Conservation (phyloP, 768 basidiomycete genomes). For the Aureoboletus auriporus region DNA sequence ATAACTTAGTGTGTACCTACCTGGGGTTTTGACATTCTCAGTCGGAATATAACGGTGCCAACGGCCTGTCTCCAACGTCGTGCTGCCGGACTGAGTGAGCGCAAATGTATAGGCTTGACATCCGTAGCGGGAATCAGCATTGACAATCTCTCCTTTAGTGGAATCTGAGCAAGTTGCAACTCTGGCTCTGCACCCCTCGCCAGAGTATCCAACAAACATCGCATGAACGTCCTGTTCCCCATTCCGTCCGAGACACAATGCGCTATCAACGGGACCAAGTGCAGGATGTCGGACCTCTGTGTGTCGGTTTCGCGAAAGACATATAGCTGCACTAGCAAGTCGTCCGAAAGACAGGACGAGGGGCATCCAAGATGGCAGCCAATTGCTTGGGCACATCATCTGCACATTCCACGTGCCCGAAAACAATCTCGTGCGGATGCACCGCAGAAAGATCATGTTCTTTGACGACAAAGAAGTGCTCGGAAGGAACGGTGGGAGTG, state of each 20-base stretch:
- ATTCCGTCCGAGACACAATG: conserved; percentile 52
- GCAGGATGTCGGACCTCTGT: conserved; percentile 32
- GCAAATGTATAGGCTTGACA: conserved; percentile 29
- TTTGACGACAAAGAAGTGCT: conserved; percentile 36
- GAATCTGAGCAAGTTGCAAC: conserved; percentile 8
- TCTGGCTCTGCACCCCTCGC: neutral
- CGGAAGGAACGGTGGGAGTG: no score
- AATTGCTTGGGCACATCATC: conserved; percentile 33
- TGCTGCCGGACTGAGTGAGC: conserved; percentile 30
- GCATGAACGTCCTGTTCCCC: conserved; percentile 37
- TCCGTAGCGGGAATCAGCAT: conserved; percentile 38
- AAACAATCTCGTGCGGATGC: conserved; percentile 37
- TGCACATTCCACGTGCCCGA: conserved; percentile 28
- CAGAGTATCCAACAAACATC: conserved; percentile 44
- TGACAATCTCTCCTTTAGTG: conserved; percentile 37
- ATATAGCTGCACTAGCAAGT: conserved; percentile 39
- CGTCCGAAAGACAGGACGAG: conserved; percentile 36
- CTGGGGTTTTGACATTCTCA: conserved; percentile 30
- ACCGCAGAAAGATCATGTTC: conserved; percentile 31
- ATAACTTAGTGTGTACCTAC: conserved; percentile 31
- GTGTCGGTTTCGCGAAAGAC: conserved; percentile 33
- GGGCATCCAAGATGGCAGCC: conserved; percentile 28
- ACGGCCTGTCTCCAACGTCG: conserved; percentile 46
- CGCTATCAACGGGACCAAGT: conserved; percentile 41
- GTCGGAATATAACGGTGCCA: conserved; percentile 33